Conservation (phyloP, 768 basidiomycete genomes). For the Cystobasidium ongulense region DNA sequence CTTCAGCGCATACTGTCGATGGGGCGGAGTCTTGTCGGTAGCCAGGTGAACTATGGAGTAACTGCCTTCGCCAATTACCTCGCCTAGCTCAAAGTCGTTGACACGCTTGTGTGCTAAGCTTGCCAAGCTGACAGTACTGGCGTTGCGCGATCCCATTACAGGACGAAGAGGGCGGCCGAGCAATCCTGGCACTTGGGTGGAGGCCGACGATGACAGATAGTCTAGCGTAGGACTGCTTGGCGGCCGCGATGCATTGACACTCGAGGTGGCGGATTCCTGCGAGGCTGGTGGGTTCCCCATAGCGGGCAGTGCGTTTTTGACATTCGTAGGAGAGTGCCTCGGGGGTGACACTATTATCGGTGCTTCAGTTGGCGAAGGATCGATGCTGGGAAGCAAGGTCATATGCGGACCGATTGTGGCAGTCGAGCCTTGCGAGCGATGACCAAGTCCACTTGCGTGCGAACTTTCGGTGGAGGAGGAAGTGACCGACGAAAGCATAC, state of each 20-base stretch:
- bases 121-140: slow-evolving; percentile 29
- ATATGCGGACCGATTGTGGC: slow-evolving; percentile 17
- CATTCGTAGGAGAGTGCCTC: not conserved
- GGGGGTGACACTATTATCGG: not conserved
- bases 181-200: not conserved
- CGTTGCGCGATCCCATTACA: slow-evolving; percentile 14
- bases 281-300: not conserved
- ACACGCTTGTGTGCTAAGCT: slow-evolving; percentile 30
- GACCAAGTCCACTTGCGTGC: not conserved
- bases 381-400: not conserved
- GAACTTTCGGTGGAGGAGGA: not conserved
- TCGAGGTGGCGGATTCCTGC: not conserved
- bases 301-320: not conserved
- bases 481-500: not conserved
- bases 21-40: slow-evolving; percentile 43
- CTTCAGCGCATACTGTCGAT: slow-evolving; percentile 66
- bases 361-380: not conserved
- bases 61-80: slow-evolving; percentile 69
- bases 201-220: not conserved
- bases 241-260: not conserved
- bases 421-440: slow-evolving; percentile 10
- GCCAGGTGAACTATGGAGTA: slow-evolving; percentile 60
- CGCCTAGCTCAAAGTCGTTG: slow-evolving; percentile 65
- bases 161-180: not conserved
- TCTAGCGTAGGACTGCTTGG: not conserved